Percentiles rank a stretch among this genome's conserved stretches.
These are phyloP conservation scores for Nicotiana undulata DNA, from an alignment of 257 asterid genomes.

Conservation along the genomic window DNA sequence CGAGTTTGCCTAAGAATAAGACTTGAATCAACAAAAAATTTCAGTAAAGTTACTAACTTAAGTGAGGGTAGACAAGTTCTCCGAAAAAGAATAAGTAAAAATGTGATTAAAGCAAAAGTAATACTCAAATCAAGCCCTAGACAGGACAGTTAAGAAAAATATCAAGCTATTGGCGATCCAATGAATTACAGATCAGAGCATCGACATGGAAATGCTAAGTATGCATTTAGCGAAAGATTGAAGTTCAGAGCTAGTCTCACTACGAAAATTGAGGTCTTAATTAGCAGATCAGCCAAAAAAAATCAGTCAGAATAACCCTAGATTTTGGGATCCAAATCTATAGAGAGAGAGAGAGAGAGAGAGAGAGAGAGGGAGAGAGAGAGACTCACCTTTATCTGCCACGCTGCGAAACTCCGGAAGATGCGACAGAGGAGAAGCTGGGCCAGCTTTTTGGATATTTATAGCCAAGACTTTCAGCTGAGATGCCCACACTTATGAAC, in stretches of 20 bases:
- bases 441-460: constrained; percentile 13
- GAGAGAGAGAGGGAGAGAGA: background rate
- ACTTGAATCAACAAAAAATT: no score
- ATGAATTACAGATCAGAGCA: no score
- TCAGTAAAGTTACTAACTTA: no score
- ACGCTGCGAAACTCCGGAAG: constrained; percentile 26
- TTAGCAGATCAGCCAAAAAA: constrained; percentile 13
- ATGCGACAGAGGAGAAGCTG: constrained; percentile 32
- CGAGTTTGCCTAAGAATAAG: no score
- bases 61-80: no score
- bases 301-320: constrained; percentile 12
- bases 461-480: background rate
- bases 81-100: no score
- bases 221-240: background rate
- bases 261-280: background rate
- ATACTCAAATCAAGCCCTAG: no score
- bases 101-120: no score
- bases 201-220: no score
- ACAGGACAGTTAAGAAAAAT: no score
- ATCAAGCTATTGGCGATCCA: no score
- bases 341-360: background rate
- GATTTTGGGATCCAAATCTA: constrained; percentile 40
- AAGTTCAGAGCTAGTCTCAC: background rate
- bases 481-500: constrained; percentile 21
- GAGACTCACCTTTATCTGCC: constrained; percentile 35